These are phyloP conservation scores for Aspergillus sclerotiicarbonarius DNA, from an alignment of 495 filamentous ascomycete genomes.

Conservation along the genomic window DNA sequence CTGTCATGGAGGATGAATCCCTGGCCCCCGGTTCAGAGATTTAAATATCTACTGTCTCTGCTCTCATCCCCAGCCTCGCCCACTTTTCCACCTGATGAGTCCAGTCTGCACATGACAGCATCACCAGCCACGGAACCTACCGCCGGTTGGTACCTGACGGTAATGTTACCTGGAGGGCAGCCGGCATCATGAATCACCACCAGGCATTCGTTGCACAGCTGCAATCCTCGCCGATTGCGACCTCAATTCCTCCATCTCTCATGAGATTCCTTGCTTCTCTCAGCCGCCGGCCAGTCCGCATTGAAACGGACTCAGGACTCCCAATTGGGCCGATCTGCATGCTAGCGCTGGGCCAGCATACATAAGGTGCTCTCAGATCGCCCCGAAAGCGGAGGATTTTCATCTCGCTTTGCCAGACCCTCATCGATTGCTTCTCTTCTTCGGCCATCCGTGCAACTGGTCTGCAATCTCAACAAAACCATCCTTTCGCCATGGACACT, in stretches of 20 bases:
- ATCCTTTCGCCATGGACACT: constrained; percentile 68
- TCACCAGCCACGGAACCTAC: not conserved
- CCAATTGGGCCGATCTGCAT: not conserved
- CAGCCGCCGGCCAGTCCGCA: not conserved
- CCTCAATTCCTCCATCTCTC: not conserved
- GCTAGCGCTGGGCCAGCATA: not conserved
- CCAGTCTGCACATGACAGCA: constrained; percentile 5
- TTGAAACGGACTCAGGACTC: not conserved
- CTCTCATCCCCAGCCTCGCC: not conserved
- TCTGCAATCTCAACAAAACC: too few relatives aligned
- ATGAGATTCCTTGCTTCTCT: not conserved
- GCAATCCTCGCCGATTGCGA: not conserved
- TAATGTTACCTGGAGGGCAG: too few relatives aligned
- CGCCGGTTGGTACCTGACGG: too few relatives aligned
- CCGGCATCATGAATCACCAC: constrained; percentile 4
- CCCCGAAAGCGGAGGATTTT: constrained; percentile 1
- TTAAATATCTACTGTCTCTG: not conserved
- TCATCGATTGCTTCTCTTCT: not conserved
- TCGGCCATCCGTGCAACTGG: not conserved
- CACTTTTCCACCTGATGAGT: not conserved
- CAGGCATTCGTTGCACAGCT: not conserved
- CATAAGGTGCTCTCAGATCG: not conserved
- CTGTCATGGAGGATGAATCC: too few relatives aligned
- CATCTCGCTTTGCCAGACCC: not conserved
- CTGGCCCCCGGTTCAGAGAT: not conserved